Conservation (phyloP, 2,329 filamentous ascomycete species). For the Colletotrichum godetiae region DNA sequence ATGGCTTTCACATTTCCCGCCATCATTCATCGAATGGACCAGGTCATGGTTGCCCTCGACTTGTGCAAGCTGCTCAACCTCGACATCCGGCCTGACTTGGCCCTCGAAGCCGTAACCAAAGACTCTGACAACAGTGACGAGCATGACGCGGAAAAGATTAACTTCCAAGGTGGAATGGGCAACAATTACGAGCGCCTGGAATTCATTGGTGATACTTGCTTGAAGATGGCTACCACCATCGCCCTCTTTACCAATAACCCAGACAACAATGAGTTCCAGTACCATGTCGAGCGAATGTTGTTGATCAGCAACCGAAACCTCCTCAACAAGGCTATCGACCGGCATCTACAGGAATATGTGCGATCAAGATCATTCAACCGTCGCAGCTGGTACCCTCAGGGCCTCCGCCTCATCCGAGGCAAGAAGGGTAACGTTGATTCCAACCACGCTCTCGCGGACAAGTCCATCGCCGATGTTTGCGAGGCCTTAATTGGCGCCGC, state of each 20-base stretch:
- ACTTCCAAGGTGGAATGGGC: slow-evolving; percentile 87
- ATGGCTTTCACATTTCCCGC: slow-evolving; percentile 84
- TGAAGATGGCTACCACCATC: slow-evolving; percentile 96
- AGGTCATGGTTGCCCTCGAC: slow-evolving; percentile 82
- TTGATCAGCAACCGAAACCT: slow-evolving; percentile 93
- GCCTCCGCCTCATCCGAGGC: slow-evolving; percentile 78
- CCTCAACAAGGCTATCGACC: slow-evolving; percentile 77
- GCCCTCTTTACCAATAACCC: slow-evolving; percentile 83
- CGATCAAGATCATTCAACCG: slow-evolving; percentile 86
- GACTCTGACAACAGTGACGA: slow-evolving; percentile 88
- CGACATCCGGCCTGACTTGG: slow-evolving; percentile 72
- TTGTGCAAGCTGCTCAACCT: slow-evolving; percentile 75
- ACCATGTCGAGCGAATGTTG: slow-evolving; percentile 90
- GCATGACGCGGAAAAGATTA: slow-evolving; percentile 72
- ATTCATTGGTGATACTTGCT: slow-evolving; percentile 91
- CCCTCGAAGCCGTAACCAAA: slow-evolving; percentile 92
- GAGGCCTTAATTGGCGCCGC: slow-evolving; percentile 94
- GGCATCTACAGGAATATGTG: slow-evolving; percentile 78
- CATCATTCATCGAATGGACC: slow-evolving; percentile 86
- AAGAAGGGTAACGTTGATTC: slow-evolving; percentile 68
- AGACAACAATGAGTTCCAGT: slow-evolving; percentile 83
- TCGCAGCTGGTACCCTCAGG: slow-evolving; percentile 89
- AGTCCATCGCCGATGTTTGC: slow-evolving; percentile 93
- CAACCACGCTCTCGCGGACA: slow-evolving; percentile 81
- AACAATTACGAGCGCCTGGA: slow-evolving; percentile 95